Percentiles rank a stretch among this genome's conserved stretches.
phyloP scores from a whole-genome alignment of 208 protist species.

The Leptomonas seymouri region DNA sequence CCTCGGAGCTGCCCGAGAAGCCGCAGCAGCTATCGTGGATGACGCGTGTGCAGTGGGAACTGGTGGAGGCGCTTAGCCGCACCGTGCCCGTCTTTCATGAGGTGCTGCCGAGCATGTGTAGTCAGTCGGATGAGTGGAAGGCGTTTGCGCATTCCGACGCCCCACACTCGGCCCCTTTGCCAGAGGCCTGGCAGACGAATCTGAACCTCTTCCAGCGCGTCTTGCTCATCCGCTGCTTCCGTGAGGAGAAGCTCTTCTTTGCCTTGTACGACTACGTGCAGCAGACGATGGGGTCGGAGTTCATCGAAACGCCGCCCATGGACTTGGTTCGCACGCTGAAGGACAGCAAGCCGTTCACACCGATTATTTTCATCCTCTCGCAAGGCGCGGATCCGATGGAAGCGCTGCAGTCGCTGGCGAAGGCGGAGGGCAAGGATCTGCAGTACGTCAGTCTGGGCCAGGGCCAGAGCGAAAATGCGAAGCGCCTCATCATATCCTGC shows the following conservation, averaged over 20 bases:
- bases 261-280: conserved; percentile 89
- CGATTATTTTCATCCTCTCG: conserved; percentile 98
- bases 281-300: conserved; percentile 90
- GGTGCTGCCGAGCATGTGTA: conserved; percentile 55
- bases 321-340: conserved; percentile 85
- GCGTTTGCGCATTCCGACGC: conserved; percentile 62
- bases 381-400: conserved; percentile 96
- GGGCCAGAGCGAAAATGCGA: conserved; percentile 97
- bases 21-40: conserved; percentile 67
- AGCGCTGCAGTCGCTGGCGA: conserved; percentile 93
- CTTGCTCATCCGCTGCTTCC: conserved; percentile 93
- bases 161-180: conserved; percentile 60
- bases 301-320: conserved; percentile 95
- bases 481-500: conserved; percentile 92
- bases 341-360: conserved; percentile 88
- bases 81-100: conserved; percentile 75
- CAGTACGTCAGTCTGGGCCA: conserved; percentile 97
- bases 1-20: conserved; percentile 63
- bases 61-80: conserved; percentile 81
- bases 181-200: conserved; percentile 55
- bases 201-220: conserved; percentile 93
- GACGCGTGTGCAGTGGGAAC: conserved; percentile 81
- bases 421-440: conserved; percentile 65
- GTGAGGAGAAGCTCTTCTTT: conserved; percentile 96
- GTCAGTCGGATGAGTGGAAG: conserved; percentile 60